Conservation (phyloP, 768 basidiomycete species). For the Punctularia strigosozonata region DNA sequence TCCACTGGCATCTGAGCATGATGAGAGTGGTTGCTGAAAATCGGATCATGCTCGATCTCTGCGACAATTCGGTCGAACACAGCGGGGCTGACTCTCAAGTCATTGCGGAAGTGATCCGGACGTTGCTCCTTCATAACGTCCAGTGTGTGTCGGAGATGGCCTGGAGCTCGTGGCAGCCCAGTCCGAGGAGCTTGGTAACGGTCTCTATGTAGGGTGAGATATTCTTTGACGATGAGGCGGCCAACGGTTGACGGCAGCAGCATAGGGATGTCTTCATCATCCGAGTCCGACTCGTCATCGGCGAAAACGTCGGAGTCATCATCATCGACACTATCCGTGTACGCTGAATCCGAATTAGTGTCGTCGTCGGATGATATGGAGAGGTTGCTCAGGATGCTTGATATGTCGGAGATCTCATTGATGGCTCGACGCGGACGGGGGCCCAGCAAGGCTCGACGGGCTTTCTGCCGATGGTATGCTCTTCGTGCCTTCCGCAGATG, state of each 20-base stretch:
- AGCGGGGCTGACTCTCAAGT: constrained; percentile 18
- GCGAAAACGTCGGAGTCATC: neutral
- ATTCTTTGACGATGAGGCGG: neutral
- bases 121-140: constrained; percentile 10
- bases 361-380: neutral
- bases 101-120: constrained; percentile 18
- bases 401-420: too few species aligned
- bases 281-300: neutral
- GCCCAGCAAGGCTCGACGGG: too few species aligned
- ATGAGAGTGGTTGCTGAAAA: constrained; percentile 19
- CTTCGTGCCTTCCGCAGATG: too few species aligned
- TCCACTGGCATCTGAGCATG: constrained; percentile 16
- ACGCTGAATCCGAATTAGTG: neutral
- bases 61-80: constrained; percentile 23
- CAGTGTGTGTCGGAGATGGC: constrained; percentile 10
- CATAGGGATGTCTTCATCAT: neutral
- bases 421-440: too few species aligned
- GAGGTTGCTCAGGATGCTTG: too few species aligned
- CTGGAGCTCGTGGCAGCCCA: constrained; percentile 4
- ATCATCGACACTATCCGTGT: neutral
- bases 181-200: constrained; percentile 5
- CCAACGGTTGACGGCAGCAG: neutral
- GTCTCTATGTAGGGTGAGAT: constrained; percentile 1
- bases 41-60: constrained; percentile 10
- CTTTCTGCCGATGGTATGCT: too few species aligned